phyloP scores from a whole-genome alignment of 2,329 filamentous ascomycete species.

The Trichoderma citrinoviride region DNA sequence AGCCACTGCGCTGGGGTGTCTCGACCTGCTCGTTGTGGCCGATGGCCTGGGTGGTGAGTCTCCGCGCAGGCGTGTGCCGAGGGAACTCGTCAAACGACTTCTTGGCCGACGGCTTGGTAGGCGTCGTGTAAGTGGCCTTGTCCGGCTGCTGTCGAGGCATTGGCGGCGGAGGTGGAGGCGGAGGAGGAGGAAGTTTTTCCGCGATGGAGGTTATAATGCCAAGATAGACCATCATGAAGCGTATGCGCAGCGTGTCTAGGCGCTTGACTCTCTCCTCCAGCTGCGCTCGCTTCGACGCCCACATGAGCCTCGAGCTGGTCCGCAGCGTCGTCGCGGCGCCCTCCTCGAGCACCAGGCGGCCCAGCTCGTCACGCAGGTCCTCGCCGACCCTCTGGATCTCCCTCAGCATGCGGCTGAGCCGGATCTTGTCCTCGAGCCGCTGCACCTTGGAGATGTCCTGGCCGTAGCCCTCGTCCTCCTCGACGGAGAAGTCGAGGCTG shows the following conservation, averaged over 20 bases:
- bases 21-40: slow-evolving; percentile 50
- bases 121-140: slow-evolving; percentile 34
- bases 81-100: slow-evolving; percentile 45
- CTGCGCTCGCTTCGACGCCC: slow-evolving; percentile 53
- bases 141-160: slow-evolving; percentile 36
- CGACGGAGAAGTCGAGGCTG: slow-evolving; percentile 59
- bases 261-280: slow-evolving; percentile 58
- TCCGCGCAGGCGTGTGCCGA: slow-evolving; percentile 49
- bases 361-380: slow-evolving; percentile 60
- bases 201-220: slow-evolving; percentile 48
- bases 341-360: slow-evolving; percentile 49
- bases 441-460: slow-evolving; percentile 56
- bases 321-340: slow-evolving; percentile 41
- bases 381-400: slow-evolving; percentile 62
- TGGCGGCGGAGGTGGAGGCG: slow-evolving; percentile 32
- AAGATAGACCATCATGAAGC: slow-evolving; percentile 64
- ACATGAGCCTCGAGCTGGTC: slow-evolving; percentile 52
- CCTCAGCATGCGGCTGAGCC: slow-evolving; percentile 55
- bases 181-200: slow-evolving; percentile 35
- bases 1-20: slow-evolving; percentile 51
- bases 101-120: slow-evolving; percentile 37
- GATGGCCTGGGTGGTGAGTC: slow-evolving; percentile 54
- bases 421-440: slow-evolving; percentile 61
- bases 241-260: slow-evolving; percentile 61
- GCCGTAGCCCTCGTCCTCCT: slow-evolving; percentile 64